Conservation (phyloP, 257 asterid species). For the Parsonsia alboflavescens region DNA sequence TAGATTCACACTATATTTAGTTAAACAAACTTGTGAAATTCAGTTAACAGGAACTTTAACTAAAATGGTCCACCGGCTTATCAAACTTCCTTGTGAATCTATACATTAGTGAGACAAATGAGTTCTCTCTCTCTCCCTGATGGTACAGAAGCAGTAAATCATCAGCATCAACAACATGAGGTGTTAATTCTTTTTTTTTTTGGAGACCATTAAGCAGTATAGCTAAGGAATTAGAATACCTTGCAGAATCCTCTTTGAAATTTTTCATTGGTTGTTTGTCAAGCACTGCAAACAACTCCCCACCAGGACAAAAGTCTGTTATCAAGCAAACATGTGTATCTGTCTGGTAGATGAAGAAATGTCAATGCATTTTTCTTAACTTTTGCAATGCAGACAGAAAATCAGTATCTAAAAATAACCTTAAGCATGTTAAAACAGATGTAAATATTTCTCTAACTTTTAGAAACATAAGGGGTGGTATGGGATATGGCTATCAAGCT, state of each 20-base stretch:
- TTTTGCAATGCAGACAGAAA: background rate
- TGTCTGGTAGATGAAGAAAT: constrained; percentile 54
- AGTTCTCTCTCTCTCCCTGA: background rate
- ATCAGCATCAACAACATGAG: background rate
- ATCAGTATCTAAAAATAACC: constrained; percentile 14
- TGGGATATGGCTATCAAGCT: background rate
- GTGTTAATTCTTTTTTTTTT: background rate
- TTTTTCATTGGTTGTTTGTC: constrained; percentile 94
- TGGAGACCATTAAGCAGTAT: background rate
- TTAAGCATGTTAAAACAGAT: background rate
- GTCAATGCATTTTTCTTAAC: constrained; percentile 5
- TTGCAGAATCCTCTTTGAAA: constrained; percentile 93
- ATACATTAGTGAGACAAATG: background rate
- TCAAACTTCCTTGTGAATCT: background rate
- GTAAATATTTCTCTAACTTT: no score
- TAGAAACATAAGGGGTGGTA: background rate
- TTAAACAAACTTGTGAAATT: background rate
- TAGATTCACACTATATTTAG: background rate
- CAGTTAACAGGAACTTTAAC: background rate
- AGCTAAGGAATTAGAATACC: constrained; percentile 36
- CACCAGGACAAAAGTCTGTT: constrained; percentile 95
- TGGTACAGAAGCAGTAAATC: background rate
- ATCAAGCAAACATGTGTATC: constrained; percentile 95
- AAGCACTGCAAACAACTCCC: constrained; percentile 87
- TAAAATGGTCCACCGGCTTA: background rate